Conservation (phyloP, 176 grass and related monocot genomes). For the Zoysia japonica region DNA sequence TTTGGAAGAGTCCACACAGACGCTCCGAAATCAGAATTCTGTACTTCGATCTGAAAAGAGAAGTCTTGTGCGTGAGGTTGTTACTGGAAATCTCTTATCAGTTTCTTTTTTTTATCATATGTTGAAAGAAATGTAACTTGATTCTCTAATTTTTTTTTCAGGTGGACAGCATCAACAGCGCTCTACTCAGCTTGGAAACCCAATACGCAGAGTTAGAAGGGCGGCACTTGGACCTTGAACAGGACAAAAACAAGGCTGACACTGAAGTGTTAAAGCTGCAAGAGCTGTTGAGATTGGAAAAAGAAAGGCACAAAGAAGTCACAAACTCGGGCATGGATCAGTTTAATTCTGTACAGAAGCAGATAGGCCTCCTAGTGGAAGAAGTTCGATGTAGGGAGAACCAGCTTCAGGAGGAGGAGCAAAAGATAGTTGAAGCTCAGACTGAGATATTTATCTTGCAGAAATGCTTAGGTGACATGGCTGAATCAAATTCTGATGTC, state of each 20-base stretch:
- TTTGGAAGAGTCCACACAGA: conserved; percentile 54
- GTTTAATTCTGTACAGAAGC: conserved; percentile 48
- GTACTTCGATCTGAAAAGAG: conserved; percentile 67
- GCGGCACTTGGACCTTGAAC: conserved; percentile 60
- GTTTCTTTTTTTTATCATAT: conserved; percentile 12
- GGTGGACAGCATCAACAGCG: conserved; percentile 73
- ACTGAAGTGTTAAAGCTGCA: conserved; percentile 51
- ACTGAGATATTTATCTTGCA: conserved; percentile 77
- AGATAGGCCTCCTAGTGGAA: conserved; percentile 53
- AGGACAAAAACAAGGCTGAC: conserved; percentile 53
- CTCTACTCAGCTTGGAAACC: conserved; percentile 65
- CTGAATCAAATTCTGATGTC: conserved; percentile 57
- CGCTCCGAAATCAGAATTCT: conserved; percentile 66
- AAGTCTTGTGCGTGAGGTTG: conserved; percentile 69
- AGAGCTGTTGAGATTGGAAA: conserved; percentile 61
- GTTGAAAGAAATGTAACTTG: conserved; percentile 18
- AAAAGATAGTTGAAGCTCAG: conserved; percentile 62
- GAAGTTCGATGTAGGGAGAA: conserved; percentile 53
- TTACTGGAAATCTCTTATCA: conserved; percentile 24
- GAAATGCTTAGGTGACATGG: conserved; percentile 67
- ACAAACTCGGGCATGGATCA: conserved; percentile 51
- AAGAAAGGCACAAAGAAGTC: conserved; percentile 48
- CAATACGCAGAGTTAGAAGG: conserved; percentile 72
- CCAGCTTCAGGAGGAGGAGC: conserved; percentile 65
- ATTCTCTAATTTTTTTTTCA: conserved; percentile 41